A percentile compares a stretch with the other conserved stretches of the same genome.
phyloP scores from a whole-genome alignment of 371 early-diverging fungal genomes.

The Rhizopus stolonifer region DNA sequence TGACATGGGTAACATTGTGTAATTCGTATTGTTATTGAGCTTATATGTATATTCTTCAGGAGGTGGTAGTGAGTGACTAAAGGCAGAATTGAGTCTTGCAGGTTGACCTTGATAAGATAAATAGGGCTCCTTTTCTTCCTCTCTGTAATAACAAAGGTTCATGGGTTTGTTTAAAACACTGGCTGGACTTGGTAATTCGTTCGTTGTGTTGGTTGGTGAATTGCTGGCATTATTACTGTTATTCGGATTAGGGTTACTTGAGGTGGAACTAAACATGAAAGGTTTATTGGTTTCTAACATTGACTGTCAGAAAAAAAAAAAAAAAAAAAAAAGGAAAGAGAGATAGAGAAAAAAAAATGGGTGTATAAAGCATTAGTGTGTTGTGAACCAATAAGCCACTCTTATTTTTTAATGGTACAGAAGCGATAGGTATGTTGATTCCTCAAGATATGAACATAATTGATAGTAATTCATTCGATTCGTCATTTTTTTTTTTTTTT shows the following conservation, averaged over 20 bases:
- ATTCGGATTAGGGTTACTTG: neutral
- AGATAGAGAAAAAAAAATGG: conserved; percentile 2
- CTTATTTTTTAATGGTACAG: neutral
- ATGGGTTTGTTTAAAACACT: neutral
- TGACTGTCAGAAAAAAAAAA: conserved; percentile 3
- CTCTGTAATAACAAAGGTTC: conserved; percentile 1
- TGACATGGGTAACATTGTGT: conserved; percentile 3
- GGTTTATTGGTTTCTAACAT: conserved; percentile 28
- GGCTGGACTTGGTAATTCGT: conserved; percentile 2
- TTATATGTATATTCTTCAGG: conserved; percentile 14
- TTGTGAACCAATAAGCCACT: conserved; percentile 10
- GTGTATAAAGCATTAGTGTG: neutral
- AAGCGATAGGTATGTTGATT: neutral
- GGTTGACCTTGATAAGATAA: conserved; percentile 4
- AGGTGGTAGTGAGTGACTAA: no score
- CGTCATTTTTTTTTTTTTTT: no score
- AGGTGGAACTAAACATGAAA: conserved; percentile 21
- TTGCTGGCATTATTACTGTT: conserved; percentile 1
- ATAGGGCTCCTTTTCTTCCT: conserved; percentile 4
- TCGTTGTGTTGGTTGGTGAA: neutral
- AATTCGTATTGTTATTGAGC: neutral
- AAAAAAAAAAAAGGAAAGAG: neutral
- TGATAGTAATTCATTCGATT: conserved; percentile 92
- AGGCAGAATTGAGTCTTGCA: conserved; percentile 10
- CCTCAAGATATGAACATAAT: conserved; percentile 25